A percentile compares a stretch with the other conserved stretches of the same genome.
Conservation (phyloP, 148 eudicot species). For the Linanthus parryae region DNA sequence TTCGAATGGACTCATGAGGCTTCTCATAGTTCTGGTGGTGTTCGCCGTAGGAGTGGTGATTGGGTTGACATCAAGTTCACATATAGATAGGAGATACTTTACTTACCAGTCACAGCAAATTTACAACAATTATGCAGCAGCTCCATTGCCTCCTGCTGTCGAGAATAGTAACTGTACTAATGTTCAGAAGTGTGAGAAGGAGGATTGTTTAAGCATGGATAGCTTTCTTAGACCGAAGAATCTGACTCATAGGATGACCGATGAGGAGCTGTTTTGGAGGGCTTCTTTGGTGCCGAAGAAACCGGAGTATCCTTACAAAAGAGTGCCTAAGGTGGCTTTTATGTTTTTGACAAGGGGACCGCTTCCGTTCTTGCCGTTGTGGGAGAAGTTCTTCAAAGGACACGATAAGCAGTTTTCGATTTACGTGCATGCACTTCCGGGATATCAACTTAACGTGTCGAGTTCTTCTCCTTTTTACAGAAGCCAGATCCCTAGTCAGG, state of each 20-base stretch:
- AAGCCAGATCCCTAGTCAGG: slow-evolving; percentile 73
- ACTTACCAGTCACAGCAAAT: slow-evolving; percentile 17
- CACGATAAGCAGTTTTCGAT: slow-evolving; percentile 50
- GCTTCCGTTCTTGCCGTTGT: slow-evolving; percentile 58
- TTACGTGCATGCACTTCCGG: slow-evolving; percentile 66
- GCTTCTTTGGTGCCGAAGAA: slow-evolving; percentile 68
- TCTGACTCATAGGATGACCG: slow-evolving; percentile 41
- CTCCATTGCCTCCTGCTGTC: slow-evolving; percentile 1
- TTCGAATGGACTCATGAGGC: slow-evolving; percentile 33
- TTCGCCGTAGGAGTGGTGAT: slow-evolving; percentile 58
- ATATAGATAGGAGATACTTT: slow-evolving; percentile 35
- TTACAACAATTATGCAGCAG: slow-evolving; percentile 10
- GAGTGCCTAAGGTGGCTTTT: slow-evolving; percentile 69
- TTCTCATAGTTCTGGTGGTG: slow-evolving; percentile 37
- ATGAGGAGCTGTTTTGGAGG: slow-evolving; percentile 74
- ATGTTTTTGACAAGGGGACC: slow-evolving; percentile 75
- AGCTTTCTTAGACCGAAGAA: slow-evolving; percentile 31
- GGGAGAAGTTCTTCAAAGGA: slow-evolving; percentile 76
- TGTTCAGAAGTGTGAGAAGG: slow-evolving; percentile 24
- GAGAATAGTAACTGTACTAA: slow-evolving; percentile 8
- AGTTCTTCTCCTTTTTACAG: slow-evolving; percentile 52
- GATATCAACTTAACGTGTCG: slow-evolving; percentile 36
- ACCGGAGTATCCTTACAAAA: slow-evolving; percentile 43
- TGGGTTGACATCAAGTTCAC: slow-evolving; percentile 57
- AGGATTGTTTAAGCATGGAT: slow-evolving; percentile 33